A percentile compares a stretch with the other conserved stretches of the same genome.
These are phyloP conservation scores for Escovopsis sp. DNA, from an alignment of 2,329 filamentous ascomycete genomes.

Conservation along the genomic window DNA sequence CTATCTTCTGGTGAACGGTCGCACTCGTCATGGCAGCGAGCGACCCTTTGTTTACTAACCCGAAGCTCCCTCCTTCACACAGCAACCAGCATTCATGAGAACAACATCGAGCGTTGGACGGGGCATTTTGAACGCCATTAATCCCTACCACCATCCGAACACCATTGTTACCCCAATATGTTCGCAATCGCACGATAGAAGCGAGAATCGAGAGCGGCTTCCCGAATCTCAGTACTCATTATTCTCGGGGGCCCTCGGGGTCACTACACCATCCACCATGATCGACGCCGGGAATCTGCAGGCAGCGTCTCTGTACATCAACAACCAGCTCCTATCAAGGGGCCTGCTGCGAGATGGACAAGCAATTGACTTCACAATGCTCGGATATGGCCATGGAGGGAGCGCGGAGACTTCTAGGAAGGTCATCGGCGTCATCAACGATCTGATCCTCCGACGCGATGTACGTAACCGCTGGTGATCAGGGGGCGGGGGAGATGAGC, in stretches of 20 bases:
- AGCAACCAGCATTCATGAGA: too few species aligned
- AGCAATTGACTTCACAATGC: constrained; percentile 67
- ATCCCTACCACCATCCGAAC: too few species aligned
- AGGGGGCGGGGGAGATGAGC: background rate
- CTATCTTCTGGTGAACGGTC: too few species aligned
- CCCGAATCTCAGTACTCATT: too few species aligned
- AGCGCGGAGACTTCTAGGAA: constrained; percentile 54
- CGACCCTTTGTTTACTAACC: too few species aligned
- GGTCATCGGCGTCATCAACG: constrained; percentile 87
- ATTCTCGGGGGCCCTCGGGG: background rate
- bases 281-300: constrained; percentile 45
- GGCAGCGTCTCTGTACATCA: constrained; percentile 56
- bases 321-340: constrained; percentile 53
- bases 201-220: background rate
- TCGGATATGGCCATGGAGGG: constrained; percentile 44
- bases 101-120: too few species aligned
- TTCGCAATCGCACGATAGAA: too few species aligned
- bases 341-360: constrained; percentile 53
- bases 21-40: too few species aligned
- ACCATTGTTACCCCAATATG: too few species aligned
- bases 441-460: constrained; percentile 78
- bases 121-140: too few species aligned
- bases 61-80: too few species aligned
- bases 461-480: constrained; percentile 28
- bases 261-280: constrained; percentile 20